Evolutionary conservation across 208 protist genomes (phyloP).

Genomic region (Trichomonas gallinae): DNA sequence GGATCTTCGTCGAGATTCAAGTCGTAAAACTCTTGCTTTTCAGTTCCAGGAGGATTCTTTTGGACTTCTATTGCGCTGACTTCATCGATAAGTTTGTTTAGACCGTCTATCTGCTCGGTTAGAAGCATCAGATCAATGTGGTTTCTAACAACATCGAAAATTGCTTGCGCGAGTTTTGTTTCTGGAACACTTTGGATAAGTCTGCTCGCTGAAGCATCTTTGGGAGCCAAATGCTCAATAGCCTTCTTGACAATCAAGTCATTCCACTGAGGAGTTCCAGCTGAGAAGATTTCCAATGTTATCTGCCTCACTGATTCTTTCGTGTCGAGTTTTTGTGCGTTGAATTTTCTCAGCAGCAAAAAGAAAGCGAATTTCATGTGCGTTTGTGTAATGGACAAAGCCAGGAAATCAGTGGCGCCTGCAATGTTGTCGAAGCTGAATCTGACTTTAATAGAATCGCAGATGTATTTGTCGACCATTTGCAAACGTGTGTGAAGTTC

Average conservation of each 20-base stretch:
- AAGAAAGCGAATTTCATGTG: conserved; percentile 12
- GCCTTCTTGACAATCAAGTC: background rate
- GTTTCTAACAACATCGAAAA: background rate
- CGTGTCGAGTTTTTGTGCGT: background rate
- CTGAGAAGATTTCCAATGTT: background rate
- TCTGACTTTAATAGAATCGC: background rate
- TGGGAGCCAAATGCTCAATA: background rate
- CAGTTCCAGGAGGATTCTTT: background rate
- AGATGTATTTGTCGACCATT: background rate
- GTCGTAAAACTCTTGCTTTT: background rate
- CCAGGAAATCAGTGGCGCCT: background rate
- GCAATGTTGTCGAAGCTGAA: background rate
- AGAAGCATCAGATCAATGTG: background rate
- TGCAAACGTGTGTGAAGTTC: background rate
- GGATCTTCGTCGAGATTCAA: background rate
- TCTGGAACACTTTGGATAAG: background rate
- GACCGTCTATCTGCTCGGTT: background rate
- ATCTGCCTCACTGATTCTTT: background rate
- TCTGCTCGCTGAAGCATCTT: background rate
- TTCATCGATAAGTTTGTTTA: background rate
- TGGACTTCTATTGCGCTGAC: background rate
- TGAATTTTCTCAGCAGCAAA: background rate
- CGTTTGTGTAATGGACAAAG: background rate
- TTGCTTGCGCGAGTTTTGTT: background rate
- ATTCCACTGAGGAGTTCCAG: background rate